Evolutionary conservation across 2,329 filamentous ascomycete species (phyloP).

Genomic region (Magnaporthiopsis poae): DNA sequence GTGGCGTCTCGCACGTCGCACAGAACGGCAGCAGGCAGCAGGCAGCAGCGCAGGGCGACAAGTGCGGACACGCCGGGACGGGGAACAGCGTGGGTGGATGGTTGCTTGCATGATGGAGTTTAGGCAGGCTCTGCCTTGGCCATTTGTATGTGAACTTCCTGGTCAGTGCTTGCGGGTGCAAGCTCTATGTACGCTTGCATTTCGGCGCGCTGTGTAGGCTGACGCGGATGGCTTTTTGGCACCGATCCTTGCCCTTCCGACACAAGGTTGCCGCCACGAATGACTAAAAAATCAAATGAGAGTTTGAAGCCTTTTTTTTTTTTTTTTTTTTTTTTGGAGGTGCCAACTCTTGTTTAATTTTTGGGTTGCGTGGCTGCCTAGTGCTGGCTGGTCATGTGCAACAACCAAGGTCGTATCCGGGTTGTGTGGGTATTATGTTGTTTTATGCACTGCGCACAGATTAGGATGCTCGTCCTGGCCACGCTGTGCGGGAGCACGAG

Average conservation of each 20-base stretch:
- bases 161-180: not conserved
- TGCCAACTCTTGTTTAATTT: too few species aligned
- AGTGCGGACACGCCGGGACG: not conserved
- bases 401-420: not conserved
- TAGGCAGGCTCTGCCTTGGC: not conserved
- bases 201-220: not conserved
- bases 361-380: too few species aligned
- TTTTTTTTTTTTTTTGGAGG: too few species aligned
- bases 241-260: not conserved
- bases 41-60: not conserved
- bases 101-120: not conserved
- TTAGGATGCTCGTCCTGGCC: not conserved
- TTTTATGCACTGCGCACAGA: not conserved
- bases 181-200: not conserved
- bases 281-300: too few species aligned
- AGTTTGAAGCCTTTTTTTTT: too few species aligned
- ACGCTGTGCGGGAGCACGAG: not conserved
- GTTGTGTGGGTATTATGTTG: not conserved
- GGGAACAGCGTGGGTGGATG: not conserved
- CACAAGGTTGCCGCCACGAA: not conserved
- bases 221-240: not conserved
- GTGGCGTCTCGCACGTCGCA: not conserved
- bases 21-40: too few species aligned
- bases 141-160: not conserved
- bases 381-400: not conserved